Percentiles rank a stretch among this genome's conserved stretches.
These are phyloP conservation scores for Tolypocladium ovalisporum DNA, from an alignment of 2,329 filamentous ascomycete species.

Conservation along the genomic window DNA sequence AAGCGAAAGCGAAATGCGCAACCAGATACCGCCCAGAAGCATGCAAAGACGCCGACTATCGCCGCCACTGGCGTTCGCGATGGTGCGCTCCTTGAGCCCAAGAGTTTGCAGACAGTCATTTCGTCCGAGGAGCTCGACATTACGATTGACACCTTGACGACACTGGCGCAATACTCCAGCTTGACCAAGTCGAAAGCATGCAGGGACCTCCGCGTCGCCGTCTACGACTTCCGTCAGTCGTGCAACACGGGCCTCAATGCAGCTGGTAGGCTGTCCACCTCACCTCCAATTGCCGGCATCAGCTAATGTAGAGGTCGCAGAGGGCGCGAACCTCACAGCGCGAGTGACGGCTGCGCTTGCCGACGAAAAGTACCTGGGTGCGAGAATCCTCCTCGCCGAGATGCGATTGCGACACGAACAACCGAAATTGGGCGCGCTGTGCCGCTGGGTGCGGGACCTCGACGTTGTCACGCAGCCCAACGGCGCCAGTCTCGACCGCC, in stretches of 20 bases:
- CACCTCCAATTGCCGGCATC: not conserved
- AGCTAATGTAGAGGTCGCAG: constrained; percentile 13
- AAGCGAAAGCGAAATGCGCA: constrained; percentile 33
- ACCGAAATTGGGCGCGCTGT: constrained; percentile 57
- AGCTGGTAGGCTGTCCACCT: constrained; percentile 23
- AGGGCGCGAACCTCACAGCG: constrained; percentile 52
- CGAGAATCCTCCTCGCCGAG: constrained; percentile 53
- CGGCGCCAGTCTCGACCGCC: constrained; percentile 19
- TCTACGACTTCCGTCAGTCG: constrained; percentile 58
- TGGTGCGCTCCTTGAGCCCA: constrained; percentile 27
- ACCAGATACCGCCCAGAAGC: constrained; percentile 23
- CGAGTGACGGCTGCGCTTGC: constrained; percentile 54
- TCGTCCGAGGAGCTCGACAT: constrained; percentile 57
- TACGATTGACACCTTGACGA: constrained; percentile 50
- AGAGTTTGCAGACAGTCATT: constrained; percentile 40
- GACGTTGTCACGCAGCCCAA: constrained; percentile 52
- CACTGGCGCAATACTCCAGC: constrained; percentile 45
- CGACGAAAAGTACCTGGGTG: constrained; percentile 56
- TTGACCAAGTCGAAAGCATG: constrained; percentile 60
- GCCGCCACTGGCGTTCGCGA: constrained; percentile 24
- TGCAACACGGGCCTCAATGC: constrained; percentile 56
- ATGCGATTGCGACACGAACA: constrained; percentile 57
- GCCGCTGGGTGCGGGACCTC: constrained; percentile 61
- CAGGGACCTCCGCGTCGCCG: constrained; percentile 53
- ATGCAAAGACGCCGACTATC: constrained; percentile 21